A percentile compares a stretch with the other conserved stretches of the same genome.
phyloP scores from a whole-genome alignment of 1,284 basidiomycete species.

The Mrakiaceae sp. region DNA sequence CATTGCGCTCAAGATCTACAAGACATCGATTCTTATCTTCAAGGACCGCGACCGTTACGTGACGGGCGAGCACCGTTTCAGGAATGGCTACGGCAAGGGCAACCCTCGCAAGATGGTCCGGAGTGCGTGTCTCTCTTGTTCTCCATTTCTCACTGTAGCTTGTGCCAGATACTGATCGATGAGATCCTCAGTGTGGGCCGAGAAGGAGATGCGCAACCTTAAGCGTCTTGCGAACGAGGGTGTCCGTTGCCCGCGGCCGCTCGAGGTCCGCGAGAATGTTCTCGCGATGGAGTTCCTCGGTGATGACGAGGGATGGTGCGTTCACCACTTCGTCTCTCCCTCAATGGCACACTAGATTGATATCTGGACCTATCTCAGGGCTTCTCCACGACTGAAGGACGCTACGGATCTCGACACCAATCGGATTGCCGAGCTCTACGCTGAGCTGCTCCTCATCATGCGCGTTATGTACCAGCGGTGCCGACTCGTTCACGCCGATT shows the following conservation, averaged over 20 bases:
- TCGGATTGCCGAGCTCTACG: slow-evolving; percentile 47
- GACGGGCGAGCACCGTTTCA: slow-evolving; percentile 78
- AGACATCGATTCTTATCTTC: slow-evolving; percentile 95
- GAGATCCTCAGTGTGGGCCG: slow-evolving; percentile 64
- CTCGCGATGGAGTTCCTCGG: slow-evolving; percentile 94
- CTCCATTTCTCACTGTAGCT: not conserved
- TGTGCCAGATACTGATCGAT: too few species aligned
- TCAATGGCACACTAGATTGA: not conserved
- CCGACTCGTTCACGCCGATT: slow-evolving; percentile 91
- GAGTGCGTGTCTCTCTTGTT: slow-evolving; percentile 2
- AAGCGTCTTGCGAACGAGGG: slow-evolving; percentile 71
- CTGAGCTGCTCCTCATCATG: slow-evolving; percentile 66
- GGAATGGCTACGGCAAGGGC: slow-evolving; percentile 77
- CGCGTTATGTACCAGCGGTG: slow-evolving; percentile 82
- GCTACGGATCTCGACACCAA: slow-evolving; percentile 42
- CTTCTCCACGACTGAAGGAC: slow-evolving; percentile 83
- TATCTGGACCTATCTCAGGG: slow-evolving; percentile 40
- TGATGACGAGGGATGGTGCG: slow-evolving; percentile 64
- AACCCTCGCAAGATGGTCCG: slow-evolving; percentile 99
- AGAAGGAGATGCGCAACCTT: slow-evolving; percentile 96
- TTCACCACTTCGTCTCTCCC: slow-evolving; percentile 13
- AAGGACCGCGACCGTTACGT: slow-evolving; percentile 95
- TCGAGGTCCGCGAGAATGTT: slow-evolving; percentile 93
- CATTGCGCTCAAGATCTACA: slow-evolving; percentile 93
- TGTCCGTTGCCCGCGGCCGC: slow-evolving; percentile 71